Percentiles rank a stretch among this genome's conserved stretches.
Evolutionary conservation across 164 flowering plant genomes (phyloP).

Genomic region (Santalum album): DNA sequence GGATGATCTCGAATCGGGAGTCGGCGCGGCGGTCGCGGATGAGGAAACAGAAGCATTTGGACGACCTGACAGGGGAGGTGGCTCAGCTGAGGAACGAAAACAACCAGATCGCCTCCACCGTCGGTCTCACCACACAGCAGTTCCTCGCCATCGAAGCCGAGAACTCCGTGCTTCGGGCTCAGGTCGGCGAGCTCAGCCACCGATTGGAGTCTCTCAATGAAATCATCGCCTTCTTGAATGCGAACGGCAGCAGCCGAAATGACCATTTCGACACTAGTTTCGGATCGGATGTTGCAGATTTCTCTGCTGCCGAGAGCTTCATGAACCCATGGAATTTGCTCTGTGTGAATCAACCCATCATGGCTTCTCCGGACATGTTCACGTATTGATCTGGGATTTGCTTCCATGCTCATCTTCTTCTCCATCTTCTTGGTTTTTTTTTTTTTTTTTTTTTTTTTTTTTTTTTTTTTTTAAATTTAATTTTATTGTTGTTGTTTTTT

Average conservation of each 20-base stretch:
- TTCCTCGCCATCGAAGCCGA: neutral
- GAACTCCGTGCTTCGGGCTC: neutral
- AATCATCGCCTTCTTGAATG: neutral
- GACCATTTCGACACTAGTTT: neutral
- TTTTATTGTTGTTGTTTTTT: too few species aligned
- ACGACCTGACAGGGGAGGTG: neutral
- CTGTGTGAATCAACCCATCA: neutral
- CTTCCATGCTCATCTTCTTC: too few species aligned
- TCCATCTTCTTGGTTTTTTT: neutral
- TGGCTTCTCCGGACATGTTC: neutral
- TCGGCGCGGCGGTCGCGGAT: constrained; percentile 3
- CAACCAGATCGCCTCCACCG: neutral
- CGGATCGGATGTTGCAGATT: neutral
- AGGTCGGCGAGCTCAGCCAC: neutral
- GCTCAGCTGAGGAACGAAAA: neutral
- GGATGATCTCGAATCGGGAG: constrained; percentile 3
- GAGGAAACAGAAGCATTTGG: constrained; percentile 3
- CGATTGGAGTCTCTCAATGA: neutral
- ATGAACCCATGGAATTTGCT: neutral
- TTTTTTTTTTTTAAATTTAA: too few species aligned
- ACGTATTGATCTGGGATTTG: too few species aligned
- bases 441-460: too few species aligned
- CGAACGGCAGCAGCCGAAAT: neutral
- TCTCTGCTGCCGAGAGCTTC: neutral
- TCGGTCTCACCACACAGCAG: neutral